Percentiles rank a stretch among this genome's conserved stretches.
phyloP scores from a whole-genome alignment of 768 basidiomycete genomes.

The Lyophyllum shimeji region DNA sequence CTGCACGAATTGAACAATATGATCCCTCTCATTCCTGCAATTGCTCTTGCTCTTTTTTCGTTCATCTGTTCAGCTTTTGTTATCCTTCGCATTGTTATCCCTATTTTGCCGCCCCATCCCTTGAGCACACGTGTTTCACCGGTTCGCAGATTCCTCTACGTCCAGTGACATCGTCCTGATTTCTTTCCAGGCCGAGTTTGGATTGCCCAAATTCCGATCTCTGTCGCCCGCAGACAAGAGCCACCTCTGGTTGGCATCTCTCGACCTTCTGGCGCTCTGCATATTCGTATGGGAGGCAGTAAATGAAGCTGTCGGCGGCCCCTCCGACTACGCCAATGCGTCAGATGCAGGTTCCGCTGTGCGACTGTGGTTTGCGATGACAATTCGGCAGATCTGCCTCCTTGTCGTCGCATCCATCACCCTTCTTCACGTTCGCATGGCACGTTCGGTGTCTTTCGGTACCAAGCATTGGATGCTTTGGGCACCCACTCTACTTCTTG shows the following conservation, averaged over 20 bases:
- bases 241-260: conserved; percentile 70
- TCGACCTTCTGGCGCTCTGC: conserved; percentile 61
- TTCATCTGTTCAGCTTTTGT: conserved; percentile 74
- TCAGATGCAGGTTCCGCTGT: conserved; percentile 52
- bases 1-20: conserved; percentile 39
- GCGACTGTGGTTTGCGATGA: conserved; percentile 69
- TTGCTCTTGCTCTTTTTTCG: conserved; percentile 69
- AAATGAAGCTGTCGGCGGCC: conserved; percentile 47
- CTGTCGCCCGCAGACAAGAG: conserved; percentile 69
- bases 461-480: conserved; percentile 73
- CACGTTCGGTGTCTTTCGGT: conserved; percentile 68
- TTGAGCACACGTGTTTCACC: conserved; percentile 74
- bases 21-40: conserved; percentile 66
- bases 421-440: conserved; percentile 69
- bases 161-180: conserved; percentile 15
- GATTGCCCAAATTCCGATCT: conserved; percentile 65
- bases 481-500: conserved; percentile 59
- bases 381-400: conserved; percentile 67
- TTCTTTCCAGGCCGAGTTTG: conserved; percentile 65
- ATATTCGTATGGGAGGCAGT: conserved; percentile 70
- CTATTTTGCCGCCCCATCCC: conserved; percentile 71
- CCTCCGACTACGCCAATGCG: conserved; percentile 42
- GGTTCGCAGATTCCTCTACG: conserved; percentile 49
- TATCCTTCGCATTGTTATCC: conserved; percentile 73
- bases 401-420: conserved; percentile 60